phyloP scores from a whole-genome alignment of 139 green algal species.

The Volvox reticuliferus region DNA sequence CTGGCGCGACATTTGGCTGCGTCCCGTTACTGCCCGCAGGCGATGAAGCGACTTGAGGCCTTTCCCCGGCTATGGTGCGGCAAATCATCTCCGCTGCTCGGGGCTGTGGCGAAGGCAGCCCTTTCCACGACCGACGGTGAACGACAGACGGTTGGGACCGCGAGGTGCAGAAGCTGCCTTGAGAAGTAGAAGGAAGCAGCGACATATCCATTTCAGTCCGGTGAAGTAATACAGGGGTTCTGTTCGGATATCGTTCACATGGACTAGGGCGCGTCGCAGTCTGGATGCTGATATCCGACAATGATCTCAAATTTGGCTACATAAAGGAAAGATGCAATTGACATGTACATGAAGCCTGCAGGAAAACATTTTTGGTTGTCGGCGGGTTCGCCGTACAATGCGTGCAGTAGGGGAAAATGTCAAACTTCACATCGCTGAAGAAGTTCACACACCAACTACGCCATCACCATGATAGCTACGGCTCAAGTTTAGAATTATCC shows the following conservation, averaged over 20 bases:
- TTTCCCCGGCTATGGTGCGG: constrained; percentile 28
- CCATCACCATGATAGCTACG: no score
- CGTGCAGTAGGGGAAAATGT: no score
- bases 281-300: background rate
- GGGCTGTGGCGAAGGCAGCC: background rate
- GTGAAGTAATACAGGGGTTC: background rate
- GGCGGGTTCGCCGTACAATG: no score
- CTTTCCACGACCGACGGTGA: background rate
- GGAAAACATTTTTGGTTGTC: background rate
- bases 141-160: background rate
- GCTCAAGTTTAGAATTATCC: no score
- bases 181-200: background rate
- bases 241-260: background rate
- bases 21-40: background rate
- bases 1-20: background rate
- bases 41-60: background rate
- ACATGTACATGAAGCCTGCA: background rate
- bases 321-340: background rate
- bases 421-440: no score
- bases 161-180: background rate
- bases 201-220: constrained; percentile 2
- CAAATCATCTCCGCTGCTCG: background rate
- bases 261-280: background rate
- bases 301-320: background rate
- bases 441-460: no score